Percentiles rank a stretch among this genome's conserved stretches.
Conservation (phyloP, 129 eudicot species). For the Artemisia argyi region DNA sequence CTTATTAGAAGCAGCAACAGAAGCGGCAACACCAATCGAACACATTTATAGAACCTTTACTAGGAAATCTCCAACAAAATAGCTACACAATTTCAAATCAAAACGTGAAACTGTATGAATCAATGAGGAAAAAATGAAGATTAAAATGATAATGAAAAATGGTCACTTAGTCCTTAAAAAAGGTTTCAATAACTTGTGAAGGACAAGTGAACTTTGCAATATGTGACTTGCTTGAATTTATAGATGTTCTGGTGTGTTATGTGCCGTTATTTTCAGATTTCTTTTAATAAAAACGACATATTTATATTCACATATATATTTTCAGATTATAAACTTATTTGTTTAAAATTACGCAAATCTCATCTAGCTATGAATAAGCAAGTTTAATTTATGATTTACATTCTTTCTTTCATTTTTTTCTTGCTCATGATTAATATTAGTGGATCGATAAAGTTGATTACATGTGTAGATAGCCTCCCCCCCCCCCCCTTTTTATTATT, state of each 20-base stretch:
- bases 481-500: too few relatives aligned
- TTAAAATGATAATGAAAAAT: not conserved
- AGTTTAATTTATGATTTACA: too few relatives aligned
- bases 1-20: slow-evolving; percentile 12
- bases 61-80: not conserved
- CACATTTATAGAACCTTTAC: slow-evolving; percentile 14
- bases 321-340: too few relatives aligned
- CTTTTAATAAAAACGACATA: too few relatives aligned
- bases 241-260: not conserved
- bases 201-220: slow-evolving; percentile 7
- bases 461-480: too few relatives aligned
- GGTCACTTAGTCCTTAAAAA: slow-evolving; percentile 12
- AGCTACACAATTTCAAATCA: not conserved
- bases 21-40: slow-evolving; percentile 14
- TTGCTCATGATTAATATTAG: too few relatives aligned
- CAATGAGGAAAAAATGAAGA: slow-evolving; percentile 2
- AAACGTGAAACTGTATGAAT: not conserved
- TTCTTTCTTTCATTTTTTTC: too few relatives aligned
- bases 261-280: not conserved
- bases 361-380: too few relatives aligned
- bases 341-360: too few relatives aligned
- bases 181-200: slow-evolving; percentile 12
- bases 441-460: not conserved
- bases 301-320: not conserved
- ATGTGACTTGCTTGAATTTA: slow-evolving; percentile 18